A percentile compares a stretch with the other conserved stretches of the same genome.
Evolutionary conservation across 2,329 filamentous ascomycete genomes (phyloP).

Genomic region (Aspergillus unguis): DNA sequence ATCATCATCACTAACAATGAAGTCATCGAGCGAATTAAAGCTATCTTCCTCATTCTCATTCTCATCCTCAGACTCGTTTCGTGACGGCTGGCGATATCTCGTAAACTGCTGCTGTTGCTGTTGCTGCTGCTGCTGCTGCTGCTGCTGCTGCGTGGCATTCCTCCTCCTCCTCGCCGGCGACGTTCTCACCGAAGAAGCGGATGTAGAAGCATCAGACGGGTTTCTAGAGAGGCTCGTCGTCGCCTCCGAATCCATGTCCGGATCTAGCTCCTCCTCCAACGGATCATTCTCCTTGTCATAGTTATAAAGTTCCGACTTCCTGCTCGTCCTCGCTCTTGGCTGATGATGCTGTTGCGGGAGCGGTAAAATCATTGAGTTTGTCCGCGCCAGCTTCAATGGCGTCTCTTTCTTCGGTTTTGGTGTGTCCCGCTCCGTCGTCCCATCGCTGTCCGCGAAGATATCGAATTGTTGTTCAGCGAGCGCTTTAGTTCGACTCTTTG

Average conservation of each 20-base stretch:
- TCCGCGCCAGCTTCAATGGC: constrained; percentile 28
- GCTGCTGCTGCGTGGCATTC: no score
- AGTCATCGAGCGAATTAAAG: constrained; percentile 39
- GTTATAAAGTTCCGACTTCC: constrained; percentile 29
- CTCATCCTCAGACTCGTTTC: constrained; percentile 22
- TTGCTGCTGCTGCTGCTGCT: background rate
- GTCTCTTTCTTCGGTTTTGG: constrained; percentile 24
- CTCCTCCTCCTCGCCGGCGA: constrained; percentile 20
- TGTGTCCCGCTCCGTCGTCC: constrained; percentile 17
- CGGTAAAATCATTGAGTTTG: constrained; percentile 35
- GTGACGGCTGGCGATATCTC: constrained; percentile 19
- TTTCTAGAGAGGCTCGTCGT: constrained; percentile 16
- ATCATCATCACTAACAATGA: constrained; percentile 42
- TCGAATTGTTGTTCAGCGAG: constrained; percentile 23
- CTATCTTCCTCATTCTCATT: constrained; percentile 24
- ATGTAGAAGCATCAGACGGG: constrained; percentile 19
- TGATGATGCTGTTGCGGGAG: constrained; percentile 20
- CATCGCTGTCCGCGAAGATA: constrained; percentile 30
- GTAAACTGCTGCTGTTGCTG: constrained; percentile 10
- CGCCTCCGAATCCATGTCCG: constrained; percentile 1
- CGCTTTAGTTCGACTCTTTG: constrained; percentile 19
- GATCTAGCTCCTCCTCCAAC: constrained; percentile 18
- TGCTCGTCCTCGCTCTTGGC: constrained; percentile 16
- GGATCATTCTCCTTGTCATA: constrained; percentile 38
- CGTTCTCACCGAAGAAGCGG: constrained; percentile 17